Evolutionary conservation across 306 rosid genomes (phyloP).

Genomic region (Corylus americana): DNA sequence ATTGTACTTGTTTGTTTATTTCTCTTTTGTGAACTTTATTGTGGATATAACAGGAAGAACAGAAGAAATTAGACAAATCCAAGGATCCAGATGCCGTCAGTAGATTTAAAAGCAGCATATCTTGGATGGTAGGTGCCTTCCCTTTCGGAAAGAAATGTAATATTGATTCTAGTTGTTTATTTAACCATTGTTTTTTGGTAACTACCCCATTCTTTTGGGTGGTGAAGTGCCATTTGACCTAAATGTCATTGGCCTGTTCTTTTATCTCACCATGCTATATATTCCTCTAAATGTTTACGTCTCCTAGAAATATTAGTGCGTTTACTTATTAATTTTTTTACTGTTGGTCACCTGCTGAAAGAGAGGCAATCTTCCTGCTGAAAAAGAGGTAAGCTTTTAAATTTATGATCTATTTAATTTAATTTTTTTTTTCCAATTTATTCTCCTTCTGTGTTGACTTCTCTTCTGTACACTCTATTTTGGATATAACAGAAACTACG

Average conservation of each 20-base stretch:
- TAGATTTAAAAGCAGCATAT: background rate
- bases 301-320: background rate
- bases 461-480: constrained; percentile 15
- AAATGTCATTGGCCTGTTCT: background rate
- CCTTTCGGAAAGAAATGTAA: background rate
- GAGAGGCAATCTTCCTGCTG: constrained; percentile 49
- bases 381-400: constrained; percentile 35
- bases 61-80: background rate
- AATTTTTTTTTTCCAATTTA: constrained; percentile 1
- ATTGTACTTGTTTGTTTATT: background rate
- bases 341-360: constrained; percentile 19
- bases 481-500: constrained; percentile 45
- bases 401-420: background rate
- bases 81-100: background rate
- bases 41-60: background rate
- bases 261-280: background rate
- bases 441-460: background rate
- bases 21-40: background rate
- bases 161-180: background rate
- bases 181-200: background rate
- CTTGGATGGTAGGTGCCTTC: background rate
- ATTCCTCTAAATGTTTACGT: background rate
- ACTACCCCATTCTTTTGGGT: background rate
- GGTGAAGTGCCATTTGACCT: background rate
- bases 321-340: background rate